Evolutionary conservation across 441 rosid genomes (phyloP).

Genomic region (Erodium trifolium): DNA sequence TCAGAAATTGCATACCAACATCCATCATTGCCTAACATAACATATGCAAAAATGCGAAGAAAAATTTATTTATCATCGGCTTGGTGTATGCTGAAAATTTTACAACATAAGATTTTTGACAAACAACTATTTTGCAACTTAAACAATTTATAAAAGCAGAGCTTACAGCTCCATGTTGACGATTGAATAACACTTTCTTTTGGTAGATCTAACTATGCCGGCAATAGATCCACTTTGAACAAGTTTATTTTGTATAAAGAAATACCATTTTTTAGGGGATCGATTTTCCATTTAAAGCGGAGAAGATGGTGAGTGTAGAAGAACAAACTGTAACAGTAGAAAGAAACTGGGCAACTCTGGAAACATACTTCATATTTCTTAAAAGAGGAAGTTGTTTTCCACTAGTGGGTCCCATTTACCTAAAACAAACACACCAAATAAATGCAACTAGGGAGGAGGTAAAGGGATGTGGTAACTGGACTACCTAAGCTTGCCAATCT

Average conservation of each 20-base stretch:
- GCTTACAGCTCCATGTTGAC: slow-evolving; percentile 1
- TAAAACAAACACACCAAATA: neutral
- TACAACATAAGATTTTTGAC: neutral
- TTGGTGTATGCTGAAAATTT: neutral
- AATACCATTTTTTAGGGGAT: neutral
- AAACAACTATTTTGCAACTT: neutral
- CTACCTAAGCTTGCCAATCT: neutral
- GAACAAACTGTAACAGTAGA: neutral
- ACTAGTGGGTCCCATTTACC: neutral
- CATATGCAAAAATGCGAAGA: neutral
- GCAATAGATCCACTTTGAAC: neutral
- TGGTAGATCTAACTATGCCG: neutral
- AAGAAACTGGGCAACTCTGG: neutral
- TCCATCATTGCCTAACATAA: neutral
- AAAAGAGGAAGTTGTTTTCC: neutral
- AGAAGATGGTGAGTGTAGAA: neutral
- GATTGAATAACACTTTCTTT: neutral
- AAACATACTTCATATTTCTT: too few species aligned
- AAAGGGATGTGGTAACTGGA: neutral
- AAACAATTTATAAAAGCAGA: neutral
- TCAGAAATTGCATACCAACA: neutral
- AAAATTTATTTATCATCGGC: neutral
- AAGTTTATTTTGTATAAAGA: neutral
- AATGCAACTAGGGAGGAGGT: neutral
- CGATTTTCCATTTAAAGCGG: neutral